Base-by-base conservation (phyloP, 2,329 filamentous ascomycete genomes). In the Colletotrichum karsti region DNA sequence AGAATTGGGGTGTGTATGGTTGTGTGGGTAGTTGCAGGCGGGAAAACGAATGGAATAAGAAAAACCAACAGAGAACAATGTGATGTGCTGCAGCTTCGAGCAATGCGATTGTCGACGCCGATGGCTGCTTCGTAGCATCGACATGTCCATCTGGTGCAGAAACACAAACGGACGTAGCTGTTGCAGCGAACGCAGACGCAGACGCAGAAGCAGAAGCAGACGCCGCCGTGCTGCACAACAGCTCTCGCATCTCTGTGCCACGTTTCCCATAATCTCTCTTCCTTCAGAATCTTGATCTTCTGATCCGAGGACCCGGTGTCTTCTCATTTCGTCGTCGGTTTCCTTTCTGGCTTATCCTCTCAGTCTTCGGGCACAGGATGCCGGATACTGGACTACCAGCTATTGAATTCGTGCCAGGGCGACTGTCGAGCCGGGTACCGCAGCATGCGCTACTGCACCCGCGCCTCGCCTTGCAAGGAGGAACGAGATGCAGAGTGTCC, bases 21-120 rank as follows among this genome's bases (percentile, higher is more conserved):
- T 39, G 53, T 67, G 66, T 69, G 66, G 66, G 50, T 62, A 56
- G 48, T 44, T 62, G 55, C 66, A 69, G 62, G 51, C 41, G 42
- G 62, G 15, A 67, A 39, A 50, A n/a, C 46, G 41, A 53, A 22
- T 20, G 33, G 44, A 55, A 54, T 42, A 18, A 37, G 24, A 67
- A 53, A 35, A 63, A 63, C 7, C 33, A 35, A 35, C 30, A 35
- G 33, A 53, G 30, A 61, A 67, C 59, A 67, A 57, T 63, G 53
- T 56, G 51, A 35, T 35, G 13, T 48, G 51, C 37, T 30, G 57
- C 33, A 60, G 57, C 55, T 24, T 35, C n/a, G 41, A 48, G 55
- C 22, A 39, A 41, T 51, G 46, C 57, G 12, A 50, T 51, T 41
- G 57, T 60, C 46, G 44, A 64, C 30, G 51, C 42, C 64, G 65